Conservation (phyloP, 1,284 basidiomycete species). For the Agroathelia rolfsii region DNA sequence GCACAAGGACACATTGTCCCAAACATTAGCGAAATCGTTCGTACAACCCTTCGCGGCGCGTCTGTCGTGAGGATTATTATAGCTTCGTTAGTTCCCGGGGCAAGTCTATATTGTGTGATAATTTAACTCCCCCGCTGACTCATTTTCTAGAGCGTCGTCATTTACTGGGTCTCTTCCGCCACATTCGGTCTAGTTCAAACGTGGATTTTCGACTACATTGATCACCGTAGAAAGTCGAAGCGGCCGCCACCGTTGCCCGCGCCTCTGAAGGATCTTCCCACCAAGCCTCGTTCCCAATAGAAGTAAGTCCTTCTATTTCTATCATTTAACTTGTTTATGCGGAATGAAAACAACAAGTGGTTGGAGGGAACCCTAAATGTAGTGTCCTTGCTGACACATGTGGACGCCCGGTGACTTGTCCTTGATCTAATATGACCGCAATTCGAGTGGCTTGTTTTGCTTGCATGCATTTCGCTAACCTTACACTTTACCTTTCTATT, state of each 20-base stretch:
- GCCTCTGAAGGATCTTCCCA: slow-evolving; percentile 6
- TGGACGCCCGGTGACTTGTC: slow-evolving; percentile 44
- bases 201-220: slow-evolving; percentile 62
- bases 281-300: slow-evolving; percentile 2
- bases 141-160: slow-evolving; percentile 49
- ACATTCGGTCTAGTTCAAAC: slow-evolving; percentile 73
- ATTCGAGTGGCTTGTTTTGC: slow-evolving; percentile 1
- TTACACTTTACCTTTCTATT: too few species aligned
- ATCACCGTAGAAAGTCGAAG: slow-evolving; percentile 32
- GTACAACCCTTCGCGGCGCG: slow-evolving; percentile 47
- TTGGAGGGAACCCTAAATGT: slow-evolving; percentile 48
- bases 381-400: slow-evolving; percentile 20
- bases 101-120: slow-evolving; percentile 25
- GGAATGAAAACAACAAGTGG: slow-evolving; percentile 65
- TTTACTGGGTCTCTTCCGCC: slow-evolving; percentile 83
- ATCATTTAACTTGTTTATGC: slow-evolving; percentile 11
- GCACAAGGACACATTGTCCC: too few species aligned
- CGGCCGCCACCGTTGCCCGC: slow-evolving; percentile 12
- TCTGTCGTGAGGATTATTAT: slow-evolving; percentile 69
- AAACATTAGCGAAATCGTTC: too few species aligned
- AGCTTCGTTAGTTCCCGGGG: slow-evolving; percentile 72
- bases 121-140: slow-evolving; percentile 9
- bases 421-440: slow-evolving; percentile 85
- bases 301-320: slow-evolving; percentile 10
- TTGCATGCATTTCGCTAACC: too few species aligned